Conservation (phyloP, 2,329 filamentous ascomycete genomes). For the Epicoccum nigrum region DNA sequence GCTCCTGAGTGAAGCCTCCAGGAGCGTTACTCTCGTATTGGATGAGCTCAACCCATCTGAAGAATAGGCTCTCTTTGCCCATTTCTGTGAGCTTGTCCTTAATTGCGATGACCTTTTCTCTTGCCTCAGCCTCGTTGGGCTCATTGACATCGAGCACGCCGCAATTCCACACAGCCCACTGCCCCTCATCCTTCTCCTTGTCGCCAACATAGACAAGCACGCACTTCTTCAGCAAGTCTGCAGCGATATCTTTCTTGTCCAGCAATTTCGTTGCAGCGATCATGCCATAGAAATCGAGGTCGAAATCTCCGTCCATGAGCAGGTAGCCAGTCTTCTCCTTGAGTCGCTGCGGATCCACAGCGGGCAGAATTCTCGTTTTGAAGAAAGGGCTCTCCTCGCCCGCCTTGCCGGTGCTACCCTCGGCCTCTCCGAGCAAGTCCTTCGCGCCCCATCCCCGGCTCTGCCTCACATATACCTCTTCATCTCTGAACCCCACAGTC, state of each 20-base stretch:
- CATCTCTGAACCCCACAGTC: constrained; percentile 74
- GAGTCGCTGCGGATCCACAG: constrained; percentile 70
- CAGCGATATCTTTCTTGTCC: constrained; percentile 62
- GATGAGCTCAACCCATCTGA: constrained; percentile 89
- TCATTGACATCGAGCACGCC: constrained; percentile 56
- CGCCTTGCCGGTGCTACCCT: constrained; percentile 56
- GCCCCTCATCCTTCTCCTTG: constrained; percentile 54
- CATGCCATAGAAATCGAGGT: constrained; percentile 86
- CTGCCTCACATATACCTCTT: constrained; percentile 81
- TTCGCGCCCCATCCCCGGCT: constrained; percentile 74
- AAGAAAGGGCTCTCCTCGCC: constrained; percentile 62
- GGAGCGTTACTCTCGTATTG: constrained; percentile 83
- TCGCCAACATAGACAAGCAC: constrained; percentile 56
- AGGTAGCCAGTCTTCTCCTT: constrained; percentile 84
- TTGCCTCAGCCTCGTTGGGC: constrained; percentile 62
- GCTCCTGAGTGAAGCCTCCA: constrained; percentile 76
- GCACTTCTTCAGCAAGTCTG: constrained; percentile 73
- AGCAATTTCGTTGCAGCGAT: constrained; percentile 72
- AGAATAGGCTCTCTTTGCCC: constrained; percentile 89
- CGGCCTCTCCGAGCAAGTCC: constrained; percentile 57
- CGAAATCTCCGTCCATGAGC: constrained; percentile 84
- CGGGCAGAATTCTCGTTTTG: constrained; percentile 67
- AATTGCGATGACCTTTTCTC: constrained; percentile 79
- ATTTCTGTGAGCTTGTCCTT: constrained; percentile 74
- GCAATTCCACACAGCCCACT: constrained; percentile 74